phyloP scores from a whole-genome alignment of 768 basidiomycete genomes.

The Favolaschia claudopus region DNA sequence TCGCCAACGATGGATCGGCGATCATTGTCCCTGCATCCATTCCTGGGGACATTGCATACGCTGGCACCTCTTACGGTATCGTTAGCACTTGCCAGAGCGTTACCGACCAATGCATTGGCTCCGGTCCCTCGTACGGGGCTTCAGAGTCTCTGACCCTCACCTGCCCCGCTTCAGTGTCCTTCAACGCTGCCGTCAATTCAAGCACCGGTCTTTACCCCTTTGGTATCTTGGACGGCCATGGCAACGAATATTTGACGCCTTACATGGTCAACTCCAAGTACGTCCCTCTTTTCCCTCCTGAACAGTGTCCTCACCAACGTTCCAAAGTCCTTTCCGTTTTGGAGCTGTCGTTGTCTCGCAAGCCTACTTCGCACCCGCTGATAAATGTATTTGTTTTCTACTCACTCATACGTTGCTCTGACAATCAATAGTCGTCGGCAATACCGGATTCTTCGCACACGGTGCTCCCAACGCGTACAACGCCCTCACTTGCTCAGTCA shows the following conservation, averaged over 20 bases:
- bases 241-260: not conserved
- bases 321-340: slow-evolving; percentile 23
- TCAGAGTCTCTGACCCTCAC: not conserved
- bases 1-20: slow-evolving; percentile 16
- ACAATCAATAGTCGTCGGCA: slow-evolving; percentile 5
- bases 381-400: slow-evolving; percentile 10
- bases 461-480: slow-evolving; percentile 15
- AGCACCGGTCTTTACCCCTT: slow-evolving; percentile 5
- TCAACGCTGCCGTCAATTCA: slow-evolving; percentile 18
- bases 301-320: not conserved
- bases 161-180: slow-evolving; percentile 17
- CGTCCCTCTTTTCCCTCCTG: not conserved
- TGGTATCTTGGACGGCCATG: slow-evolving; percentile 13
- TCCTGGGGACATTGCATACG: slow-evolving; percentile 12
- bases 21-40: slow-evolving; percentile 22
- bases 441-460: slow-evolving; percentile 23
- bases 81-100: slow-evolving; percentile 16
- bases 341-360: slow-evolving; percentile 22
- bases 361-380: not conserved
- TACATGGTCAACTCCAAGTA: slow-evolving; percentile 20
- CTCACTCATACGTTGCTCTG: not conserved
- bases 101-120: slow-evolving; percentile 18
- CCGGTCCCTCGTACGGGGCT: slow-evolving; percentile 2
- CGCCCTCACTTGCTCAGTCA: slow-evolving; percentile 22
- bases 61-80: slow-evolving; percentile 14